These are phyloP conservation scores for Ustilaginoidea virens DNA, from an alignment of 2,329 filamentous ascomycete species.

Conservation along the genomic window DNA sequence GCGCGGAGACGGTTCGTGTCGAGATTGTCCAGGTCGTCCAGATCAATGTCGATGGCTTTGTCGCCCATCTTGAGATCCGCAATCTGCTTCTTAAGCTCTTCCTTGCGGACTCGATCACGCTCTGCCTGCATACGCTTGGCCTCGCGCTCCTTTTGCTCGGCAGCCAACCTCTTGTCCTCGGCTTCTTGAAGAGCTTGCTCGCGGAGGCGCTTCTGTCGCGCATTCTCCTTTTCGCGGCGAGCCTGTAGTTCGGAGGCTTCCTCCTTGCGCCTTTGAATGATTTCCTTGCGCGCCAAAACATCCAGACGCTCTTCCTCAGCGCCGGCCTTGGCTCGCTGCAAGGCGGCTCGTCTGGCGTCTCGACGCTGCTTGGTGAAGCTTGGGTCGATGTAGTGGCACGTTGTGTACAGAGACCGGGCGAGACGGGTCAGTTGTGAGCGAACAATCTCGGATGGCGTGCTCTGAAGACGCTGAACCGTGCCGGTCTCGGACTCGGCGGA, in stretches of 20 bases:
- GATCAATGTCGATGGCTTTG: constrained; percentile 59
- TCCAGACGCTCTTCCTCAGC: constrained; percentile 86
- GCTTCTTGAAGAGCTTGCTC: constrained; percentile 82
- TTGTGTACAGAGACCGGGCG: constrained; percentile 79
- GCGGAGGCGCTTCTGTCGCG: constrained; percentile 70
- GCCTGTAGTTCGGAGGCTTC: constrained; percentile 80
- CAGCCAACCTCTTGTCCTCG: constrained; percentile 75
- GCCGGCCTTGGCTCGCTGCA: constrained; percentile 69
- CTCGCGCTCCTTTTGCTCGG: constrained; percentile 85
- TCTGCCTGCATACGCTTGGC: constrained; percentile 74
- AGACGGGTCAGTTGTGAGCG: constrained; percentile 86
- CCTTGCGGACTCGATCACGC: constrained; percentile 76
- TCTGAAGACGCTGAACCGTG: constrained; percentile 88
- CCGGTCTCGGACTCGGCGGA: constrained; percentile 76
- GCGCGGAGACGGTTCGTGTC: constrained; percentile 83
- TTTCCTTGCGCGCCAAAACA: constrained; percentile 67
- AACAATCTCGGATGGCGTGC: constrained; percentile 94
- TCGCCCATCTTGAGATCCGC: constrained; percentile 81
- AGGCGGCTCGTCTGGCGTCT: constrained; percentile 63
- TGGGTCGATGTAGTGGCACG: constrained; percentile 91
- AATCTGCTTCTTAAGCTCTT: constrained; percentile 85
- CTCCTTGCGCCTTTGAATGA: constrained; percentile 96
- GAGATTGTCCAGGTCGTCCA: constrained; percentile 69
- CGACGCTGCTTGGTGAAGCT: constrained; percentile 70
- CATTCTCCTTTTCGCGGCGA: constrained; percentile 82